phyloP scores from a whole-genome alignment of 2,329 filamentous ascomycete species.

The Ilyonectria sp. region DNA sequence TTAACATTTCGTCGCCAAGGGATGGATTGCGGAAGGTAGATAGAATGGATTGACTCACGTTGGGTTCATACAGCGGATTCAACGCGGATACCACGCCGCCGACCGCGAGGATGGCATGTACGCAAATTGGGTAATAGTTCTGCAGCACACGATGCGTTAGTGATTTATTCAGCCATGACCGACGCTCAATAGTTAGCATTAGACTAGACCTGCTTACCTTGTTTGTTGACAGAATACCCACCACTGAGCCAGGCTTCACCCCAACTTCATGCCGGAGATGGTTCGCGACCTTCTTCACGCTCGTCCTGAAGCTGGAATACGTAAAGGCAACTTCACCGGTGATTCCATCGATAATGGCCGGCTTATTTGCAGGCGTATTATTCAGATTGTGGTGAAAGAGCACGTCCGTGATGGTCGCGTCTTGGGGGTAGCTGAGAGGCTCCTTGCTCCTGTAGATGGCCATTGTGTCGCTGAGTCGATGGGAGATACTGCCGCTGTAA shows the following conservation, averaged over 20 bases:
- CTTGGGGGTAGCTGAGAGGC: slow-evolving; percentile 13
- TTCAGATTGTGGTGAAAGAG: slow-evolving; percentile 19
- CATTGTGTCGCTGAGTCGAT: neutral
- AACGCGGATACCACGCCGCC: slow-evolving; percentile 15
- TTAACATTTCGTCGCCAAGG: neutral
- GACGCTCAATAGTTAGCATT: neutral
- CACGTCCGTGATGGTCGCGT: slow-evolving; percentile 19
- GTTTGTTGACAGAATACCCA: slow-evolving; percentile 19
- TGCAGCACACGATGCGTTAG: neutral
- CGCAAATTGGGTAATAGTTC: slow-evolving; percentile 21
- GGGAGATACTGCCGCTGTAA: neutral
- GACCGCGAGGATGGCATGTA: slow-evolving; percentile 20
- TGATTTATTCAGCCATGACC: neutral
- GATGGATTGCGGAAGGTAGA: neutral
- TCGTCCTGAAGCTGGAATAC: slow-evolving; percentile 9
- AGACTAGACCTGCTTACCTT: neutral
- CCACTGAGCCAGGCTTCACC: slow-evolving; percentile 5
- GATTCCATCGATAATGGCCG: slow-evolving; percentile 19
- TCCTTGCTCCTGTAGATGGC: slow-evolving; percentile 9
- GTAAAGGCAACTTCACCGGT: slow-evolving; percentile 15
- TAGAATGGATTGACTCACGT: neutral
- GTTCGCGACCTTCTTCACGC: slow-evolving; percentile 11
- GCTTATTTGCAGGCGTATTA: slow-evolving; percentile 3
- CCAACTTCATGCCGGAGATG: slow-evolving; percentile 13
- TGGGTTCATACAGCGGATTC: slow-evolving; percentile 20